These are phyloP conservation scores for Monascus purpureus DNA, from an alignment of 495 filamentous ascomycete genomes.

Conservation along the genomic window DNA sequence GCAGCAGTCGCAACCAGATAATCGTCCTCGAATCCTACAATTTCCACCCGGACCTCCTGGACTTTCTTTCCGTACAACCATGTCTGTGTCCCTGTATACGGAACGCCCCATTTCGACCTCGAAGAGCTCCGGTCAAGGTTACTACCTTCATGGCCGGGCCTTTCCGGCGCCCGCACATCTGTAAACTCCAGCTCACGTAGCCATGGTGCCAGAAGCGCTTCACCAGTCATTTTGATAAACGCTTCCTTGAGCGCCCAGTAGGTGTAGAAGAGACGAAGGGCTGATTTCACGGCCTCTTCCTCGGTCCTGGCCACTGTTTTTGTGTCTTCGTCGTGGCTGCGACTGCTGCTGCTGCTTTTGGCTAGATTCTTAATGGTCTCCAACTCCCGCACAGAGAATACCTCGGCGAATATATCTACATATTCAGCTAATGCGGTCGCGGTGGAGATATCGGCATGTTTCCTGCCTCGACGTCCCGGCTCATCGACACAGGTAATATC, in stretches of 20 bases:
- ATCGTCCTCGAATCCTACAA: conserved; percentile 44
- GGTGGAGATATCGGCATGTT: conserved; percentile 3
- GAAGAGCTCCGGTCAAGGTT: not conserved
- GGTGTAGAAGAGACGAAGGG: conserved; percentile 69
- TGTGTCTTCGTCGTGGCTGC: conserved; percentile 12
- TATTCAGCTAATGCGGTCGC: conserved; percentile 48
- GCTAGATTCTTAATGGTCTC: conserved; percentile 41
- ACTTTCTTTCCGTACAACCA: conserved; percentile 34
- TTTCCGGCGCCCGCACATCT: conserved; percentile 43
- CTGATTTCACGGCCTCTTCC: conserved; percentile 33
- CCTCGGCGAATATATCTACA: conserved; percentile 65
- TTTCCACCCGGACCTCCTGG: conserved; percentile 42
- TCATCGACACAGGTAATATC: conserved; percentile 69
- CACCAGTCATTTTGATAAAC: conserved; percentile 87
- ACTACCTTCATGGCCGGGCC: conserved; percentile 4
- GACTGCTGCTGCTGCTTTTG: conserved; percentile 13
- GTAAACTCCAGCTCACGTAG: conserved; percentile 53
- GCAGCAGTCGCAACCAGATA: conserved; percentile 49
- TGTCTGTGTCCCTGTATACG: conserved; percentile 36
- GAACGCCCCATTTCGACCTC: conserved; percentile 32
- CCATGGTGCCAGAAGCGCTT: conserved; percentile 73
- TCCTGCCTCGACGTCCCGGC: conserved; percentile 36
- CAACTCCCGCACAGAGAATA: conserved; percentile 51
- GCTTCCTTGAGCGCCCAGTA: conserved; percentile 85
- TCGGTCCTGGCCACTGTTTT: too few species aligned